phyloP scores from a whole-genome alignment of 2,329 filamentous ascomycete genomes.

The Rhytidhysteron rufulum region DNA sequence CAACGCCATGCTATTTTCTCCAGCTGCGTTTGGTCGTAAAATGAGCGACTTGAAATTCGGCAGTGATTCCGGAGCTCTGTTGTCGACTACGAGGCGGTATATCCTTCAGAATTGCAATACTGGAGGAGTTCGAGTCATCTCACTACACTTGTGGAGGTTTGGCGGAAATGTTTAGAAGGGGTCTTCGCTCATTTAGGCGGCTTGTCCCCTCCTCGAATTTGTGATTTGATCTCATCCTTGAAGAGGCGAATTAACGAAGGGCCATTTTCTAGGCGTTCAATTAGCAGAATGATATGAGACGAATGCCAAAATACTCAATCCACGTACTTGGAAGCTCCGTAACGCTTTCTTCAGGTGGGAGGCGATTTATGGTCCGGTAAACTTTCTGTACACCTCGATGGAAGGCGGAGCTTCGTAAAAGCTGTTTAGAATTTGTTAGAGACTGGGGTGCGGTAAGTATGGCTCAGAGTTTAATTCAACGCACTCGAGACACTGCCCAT shows the following conservation, averaged over 20 bases:
- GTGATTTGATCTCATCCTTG: slow-evolving; percentile 50
- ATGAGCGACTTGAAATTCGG: no score
- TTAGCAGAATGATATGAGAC: slow-evolving; percentile 3
- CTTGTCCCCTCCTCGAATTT: slow-evolving; percentile 25
- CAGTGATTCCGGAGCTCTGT: no score
- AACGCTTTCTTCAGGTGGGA: slow-evolving; percentile 48
- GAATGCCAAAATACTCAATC: slow-evolving; percentile 11
- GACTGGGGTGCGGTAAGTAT: no score
- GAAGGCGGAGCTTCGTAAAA: slow-evolving; percentile 53
- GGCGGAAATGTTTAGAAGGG: no score
- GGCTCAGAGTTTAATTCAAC: slow-evolving; percentile 7
- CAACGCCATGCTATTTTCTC: no score
- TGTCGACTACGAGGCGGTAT: no score
- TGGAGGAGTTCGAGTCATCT: no score
- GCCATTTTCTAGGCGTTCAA: slow-evolving; percentile 21
- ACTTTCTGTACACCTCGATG: slow-evolving; percentile 51
- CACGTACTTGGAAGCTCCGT: slow-evolving; percentile 46
- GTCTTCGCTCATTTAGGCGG: no score
- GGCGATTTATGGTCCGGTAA: slow-evolving; percentile 44
- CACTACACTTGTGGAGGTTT: no score
- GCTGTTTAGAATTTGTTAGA: slow-evolving; percentile 27
- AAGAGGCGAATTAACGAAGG: slow-evolving; percentile 49
- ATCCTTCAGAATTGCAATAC: no score
- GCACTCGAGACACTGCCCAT: slow-evolving; percentile 35
- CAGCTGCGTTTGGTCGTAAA: no score